A percentile compares a stretch with the other conserved stretches of the same genome.
Evolutionary conservation across 306 rosid genomes (phyloP).

Genomic region (Rubus parviflorus): DNA sequence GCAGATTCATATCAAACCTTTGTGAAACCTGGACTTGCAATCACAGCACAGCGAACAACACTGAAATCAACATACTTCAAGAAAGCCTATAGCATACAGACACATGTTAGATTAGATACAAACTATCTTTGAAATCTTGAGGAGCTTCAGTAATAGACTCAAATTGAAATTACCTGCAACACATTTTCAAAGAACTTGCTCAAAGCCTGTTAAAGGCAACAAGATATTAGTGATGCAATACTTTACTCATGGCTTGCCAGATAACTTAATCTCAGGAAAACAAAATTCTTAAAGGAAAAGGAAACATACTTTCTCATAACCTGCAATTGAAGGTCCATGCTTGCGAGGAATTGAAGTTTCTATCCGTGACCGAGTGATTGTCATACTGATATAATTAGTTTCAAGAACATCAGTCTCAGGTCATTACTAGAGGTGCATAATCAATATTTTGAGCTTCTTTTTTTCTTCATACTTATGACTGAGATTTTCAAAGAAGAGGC

Average conservation of each 20-base stretch:
- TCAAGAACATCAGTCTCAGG: conserved; percentile 18
- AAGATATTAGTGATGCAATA: conserved; percentile 27
- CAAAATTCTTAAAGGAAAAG: not conserved
- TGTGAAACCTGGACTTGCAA: conserved; percentile 98
- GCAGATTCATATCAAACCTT: conserved; percentile 50
- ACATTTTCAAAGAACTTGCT: conserved; percentile 88
- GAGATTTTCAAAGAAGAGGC: not conserved
- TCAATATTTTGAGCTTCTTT: not conserved
- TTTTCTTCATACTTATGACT: not conserved
- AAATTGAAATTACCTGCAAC: conserved; percentile 56
- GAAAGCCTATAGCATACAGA: conserved; percentile 68
- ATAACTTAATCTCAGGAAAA: conserved; percentile 3
- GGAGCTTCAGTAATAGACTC: conserved; percentile 5
- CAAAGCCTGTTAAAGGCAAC: conserved; percentile 68
- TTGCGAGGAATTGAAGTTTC: conserved; percentile 98
- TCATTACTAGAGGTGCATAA: not conserved
- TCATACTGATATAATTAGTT: conserved; percentile 58
- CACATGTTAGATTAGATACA: conserved; percentile 22
- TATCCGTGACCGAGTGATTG: conserved; percentile 79
- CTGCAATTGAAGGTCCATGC: conserved; percentile 95
- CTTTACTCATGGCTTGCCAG: conserved; percentile 5
- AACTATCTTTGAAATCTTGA: not conserved
- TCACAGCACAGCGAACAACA: conserved; percentile 91
- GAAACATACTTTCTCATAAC: conserved; percentile 79
- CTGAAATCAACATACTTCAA: conserved; percentile 86